phyloP scores from a whole-genome alignment of 2,329 filamentous ascomycete species.

The Penicillium sp. region DNA sequence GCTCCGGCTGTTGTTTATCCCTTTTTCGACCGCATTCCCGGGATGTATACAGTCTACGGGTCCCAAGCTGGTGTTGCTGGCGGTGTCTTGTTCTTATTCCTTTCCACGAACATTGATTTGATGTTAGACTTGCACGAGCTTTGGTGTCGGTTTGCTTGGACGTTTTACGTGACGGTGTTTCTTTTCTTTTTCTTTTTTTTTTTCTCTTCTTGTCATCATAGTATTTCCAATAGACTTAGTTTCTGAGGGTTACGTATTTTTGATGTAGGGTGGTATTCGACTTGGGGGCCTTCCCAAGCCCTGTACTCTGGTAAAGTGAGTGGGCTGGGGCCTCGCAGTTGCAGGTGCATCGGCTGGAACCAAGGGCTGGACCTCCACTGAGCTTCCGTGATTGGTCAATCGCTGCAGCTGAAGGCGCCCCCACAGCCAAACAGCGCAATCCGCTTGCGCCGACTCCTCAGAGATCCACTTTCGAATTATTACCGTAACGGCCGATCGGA shows the following conservation, averaged over 20 bases:
- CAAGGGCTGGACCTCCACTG: conserved; percentile 6
- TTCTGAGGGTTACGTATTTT: conserved; percentile 8
- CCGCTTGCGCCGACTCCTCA: conserved; percentile 1
- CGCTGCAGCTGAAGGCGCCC: conserved; percentile 7
- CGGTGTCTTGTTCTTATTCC: conserved; percentile 10
- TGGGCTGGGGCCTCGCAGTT: not conserved
- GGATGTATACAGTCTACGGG: conserved; percentile 4
- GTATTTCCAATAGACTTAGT: conserved; percentile 23
- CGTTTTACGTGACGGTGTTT: conserved; percentile 5
- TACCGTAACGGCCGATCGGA: conserved; percentile 19
- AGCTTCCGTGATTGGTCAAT: conserved; percentile 17
- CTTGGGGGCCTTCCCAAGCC: not conserved
- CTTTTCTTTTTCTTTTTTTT: conserved; percentile 7
- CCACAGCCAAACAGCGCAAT: conserved; percentile 15
- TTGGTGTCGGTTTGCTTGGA: conserved; percentile 24
- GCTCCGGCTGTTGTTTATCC: conserved; percentile 14
- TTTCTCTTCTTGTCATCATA: conserved; percentile 20
- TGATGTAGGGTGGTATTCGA: not conserved
- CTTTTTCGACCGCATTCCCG: conserved; percentile 14
- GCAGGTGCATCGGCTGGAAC: not conserved
- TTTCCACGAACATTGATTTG: conserved; percentile 21
- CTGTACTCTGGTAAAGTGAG: not conserved
- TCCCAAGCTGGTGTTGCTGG: conserved; percentile 8
- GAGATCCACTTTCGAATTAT: conserved; percentile 2
- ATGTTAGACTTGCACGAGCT: conserved; percentile 29